These are phyloP conservation scores for Marvania coccoides DNA, from an alignment of 139 green algal species.

Conservation along the genomic window DNA sequence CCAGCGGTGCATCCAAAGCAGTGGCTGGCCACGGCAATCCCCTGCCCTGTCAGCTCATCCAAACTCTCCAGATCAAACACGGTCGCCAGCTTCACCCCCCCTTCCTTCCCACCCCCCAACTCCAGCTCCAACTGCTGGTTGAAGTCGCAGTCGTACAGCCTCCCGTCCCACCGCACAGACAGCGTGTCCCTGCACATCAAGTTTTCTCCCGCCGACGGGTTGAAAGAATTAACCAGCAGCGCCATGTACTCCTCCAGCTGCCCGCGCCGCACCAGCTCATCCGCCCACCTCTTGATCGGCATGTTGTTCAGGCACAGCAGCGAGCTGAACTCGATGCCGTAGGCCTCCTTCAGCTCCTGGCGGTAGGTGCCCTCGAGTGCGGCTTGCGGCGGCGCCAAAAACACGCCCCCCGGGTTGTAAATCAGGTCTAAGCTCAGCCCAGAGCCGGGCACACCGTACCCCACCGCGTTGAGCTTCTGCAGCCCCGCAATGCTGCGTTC, in stretches of 20 bases:
- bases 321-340: constrained; percentile 79
- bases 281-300: constrained; percentile 95
- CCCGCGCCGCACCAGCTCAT: constrained; percentile 52
- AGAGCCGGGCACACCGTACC: constrained; percentile 65
- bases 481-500: constrained; percentile 72
- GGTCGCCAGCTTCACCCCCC: constrained; percentile 23
- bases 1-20: constrained; percentile 96
- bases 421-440: constrained; percentile 85
- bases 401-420: constrained; percentile 90
- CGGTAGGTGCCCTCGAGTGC: constrained; percentile 35
- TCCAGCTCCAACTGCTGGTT: constrained; percentile 94
- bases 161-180: constrained; percentile 83
- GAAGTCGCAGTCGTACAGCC: constrained; percentile 96
- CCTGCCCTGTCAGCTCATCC: constrained; percentile 54
- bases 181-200: constrained; percentile 78
- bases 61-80: constrained; percentile 78
- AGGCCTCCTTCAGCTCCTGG: constrained; percentile 53
- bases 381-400: constrained; percentile 48
- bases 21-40: constrained; percentile 77
- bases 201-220: constrained; percentile 57
- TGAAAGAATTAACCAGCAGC: constrained; percentile 82
- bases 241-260: constrained; percentile 85
- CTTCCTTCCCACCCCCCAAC: constrained; percentile 3
- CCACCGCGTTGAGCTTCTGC: constrained; percentile 66
- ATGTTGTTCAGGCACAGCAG: constrained; percentile 98